phyloP scores from a whole-genome alignment of 2,329 filamentous ascomycete species.

The Cadophora malorum region DNA sequence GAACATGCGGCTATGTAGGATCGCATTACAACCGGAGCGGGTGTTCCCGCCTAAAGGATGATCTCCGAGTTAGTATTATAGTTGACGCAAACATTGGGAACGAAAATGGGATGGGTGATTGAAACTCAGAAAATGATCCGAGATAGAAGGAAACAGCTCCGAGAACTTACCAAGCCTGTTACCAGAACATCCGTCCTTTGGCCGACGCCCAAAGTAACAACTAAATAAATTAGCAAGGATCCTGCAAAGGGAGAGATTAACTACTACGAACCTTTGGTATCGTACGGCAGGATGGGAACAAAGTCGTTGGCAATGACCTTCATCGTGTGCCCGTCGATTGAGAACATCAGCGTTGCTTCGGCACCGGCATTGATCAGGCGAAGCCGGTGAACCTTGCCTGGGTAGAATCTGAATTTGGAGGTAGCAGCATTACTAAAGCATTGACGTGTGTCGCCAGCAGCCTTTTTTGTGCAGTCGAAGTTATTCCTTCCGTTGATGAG shows the following conservation, averaged over 20 bases:
- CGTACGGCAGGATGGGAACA: slow-evolving; percentile 56
- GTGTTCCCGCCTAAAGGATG: slow-evolving; percentile 46
- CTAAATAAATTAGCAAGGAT: slow-evolving; percentile 59
- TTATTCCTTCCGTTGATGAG: slow-evolving; percentile 46
- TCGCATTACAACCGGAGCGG: slow-evolving; percentile 60
- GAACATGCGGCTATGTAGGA: slow-evolving; percentile 59
- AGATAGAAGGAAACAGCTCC: not conserved
- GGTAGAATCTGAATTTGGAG: slow-evolving; percentile 48
- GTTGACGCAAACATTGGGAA: not conserved
- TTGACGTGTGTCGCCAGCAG: slow-evolving; percentile 33
- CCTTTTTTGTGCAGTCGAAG: slow-evolving; percentile 40
- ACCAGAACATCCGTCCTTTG: slow-evolving; percentile 56
- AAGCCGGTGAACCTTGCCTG: slow-evolving; percentile 54
- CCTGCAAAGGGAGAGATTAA: slow-evolving; percentile 49
- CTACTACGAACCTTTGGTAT: slow-evolving; percentile 3
- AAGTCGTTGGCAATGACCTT: slow-evolving; percentile 71
- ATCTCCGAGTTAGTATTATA: not conserved
- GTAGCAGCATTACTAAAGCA: slow-evolving; percentile 41
- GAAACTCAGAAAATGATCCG: not conserved
- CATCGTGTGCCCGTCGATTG: slow-evolving; percentile 57
- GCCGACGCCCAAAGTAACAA: slow-evolving; percentile 65
- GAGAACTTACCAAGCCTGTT: slow-evolving; percentile 46
- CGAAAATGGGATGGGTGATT: not conserved
- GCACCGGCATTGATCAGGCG: slow-evolving; percentile 57
- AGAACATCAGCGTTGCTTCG: slow-evolving; percentile 52